Percentiles rank a stretch among this genome's conserved stretches.
These are phyloP conservation scores for Yamadazyma atmosphaerica DNA, from an alignment of 1,139 yeast species.

Conservation along the genomic window DNA sequence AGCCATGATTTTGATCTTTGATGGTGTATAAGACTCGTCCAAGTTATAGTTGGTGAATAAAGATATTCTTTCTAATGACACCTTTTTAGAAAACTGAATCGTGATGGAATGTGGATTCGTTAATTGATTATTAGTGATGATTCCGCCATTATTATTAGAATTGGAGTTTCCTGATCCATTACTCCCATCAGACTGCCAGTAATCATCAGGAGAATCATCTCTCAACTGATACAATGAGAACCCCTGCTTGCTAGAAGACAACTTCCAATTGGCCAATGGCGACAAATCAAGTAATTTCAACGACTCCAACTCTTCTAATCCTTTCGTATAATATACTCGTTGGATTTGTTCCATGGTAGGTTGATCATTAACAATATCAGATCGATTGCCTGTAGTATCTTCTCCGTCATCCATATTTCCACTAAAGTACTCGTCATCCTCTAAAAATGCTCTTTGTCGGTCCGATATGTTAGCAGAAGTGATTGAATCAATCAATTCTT, in stretches of 20 bases:
- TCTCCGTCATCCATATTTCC: slow-evolving; percentile 12
- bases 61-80: slow-evolving; percentile 67
- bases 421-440: slow-evolving; percentile 18
- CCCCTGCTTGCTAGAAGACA: slow-evolving; percentile 75
- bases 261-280: slow-evolving; percentile 80
- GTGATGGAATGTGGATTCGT: slow-evolving; percentile 85
- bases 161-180: slow-evolving; percentile 26
- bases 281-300: slow-evolving; percentile 72
- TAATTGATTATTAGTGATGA: slow-evolving; percentile 34
- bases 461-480: slow-evolving; percentile 21
- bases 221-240: slow-evolving; percentile 69
- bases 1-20: slow-evolving; percentile 65
- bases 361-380: slow-evolving; percentile 22
- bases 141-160: slow-evolving; percentile 23
- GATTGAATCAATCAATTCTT: slow-evolving; percentile 36
- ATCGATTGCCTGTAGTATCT: slow-evolving; percentile 11
- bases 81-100: slow-evolving; percentile 78
- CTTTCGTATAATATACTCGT: slow-evolving; percentile 44
- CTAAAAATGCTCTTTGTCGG: slow-evolving; percentile 15
- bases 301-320: slow-evolving; percentile 56
- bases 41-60: slow-evolving; percentile 63
- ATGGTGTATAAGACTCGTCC: slow-evolving; percentile 95
- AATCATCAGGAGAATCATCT: slow-evolving; percentile 71
- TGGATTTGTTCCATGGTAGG: slow-evolving; percentile 42
- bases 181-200: slow-evolving; percentile 95